A percentile compares a stretch with the other conserved stretches of the same genome.
phyloP scores from a whole-genome alignment of 352 stramenopile species.

The Globisporangium cystogenes region DNA sequence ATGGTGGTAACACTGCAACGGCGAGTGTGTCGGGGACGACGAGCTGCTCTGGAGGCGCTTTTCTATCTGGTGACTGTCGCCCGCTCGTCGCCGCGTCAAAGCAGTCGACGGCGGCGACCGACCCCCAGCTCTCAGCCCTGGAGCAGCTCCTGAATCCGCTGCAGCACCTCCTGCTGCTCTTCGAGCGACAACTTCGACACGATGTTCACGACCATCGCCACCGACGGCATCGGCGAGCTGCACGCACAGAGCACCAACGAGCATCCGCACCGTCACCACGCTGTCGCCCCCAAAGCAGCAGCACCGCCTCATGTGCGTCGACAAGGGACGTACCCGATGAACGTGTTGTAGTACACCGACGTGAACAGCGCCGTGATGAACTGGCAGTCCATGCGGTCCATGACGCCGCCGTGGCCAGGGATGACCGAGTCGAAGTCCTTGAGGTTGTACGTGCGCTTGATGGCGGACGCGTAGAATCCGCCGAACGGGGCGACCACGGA shows the following conservation, averaged over 20 bases:
- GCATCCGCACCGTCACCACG: background rate
- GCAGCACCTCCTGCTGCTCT: slow-evolving; percentile 66
- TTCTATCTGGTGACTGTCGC: background rate
- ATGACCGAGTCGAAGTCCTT: slow-evolving; percentile 99
- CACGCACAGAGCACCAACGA: background rate
- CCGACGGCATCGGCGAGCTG: slow-evolving; percentile 56
- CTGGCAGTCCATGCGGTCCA: slow-evolving; percentile 98
- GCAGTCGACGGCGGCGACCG: too few relatives aligned
- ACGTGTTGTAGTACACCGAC: slow-evolving; percentile 97
- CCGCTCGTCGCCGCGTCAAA: background rate
- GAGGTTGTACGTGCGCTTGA: slow-evolving; percentile 98
- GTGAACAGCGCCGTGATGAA: slow-evolving; percentile 94
- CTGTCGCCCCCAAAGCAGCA: too few relatives aligned
- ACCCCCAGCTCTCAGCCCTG: slow-evolving; percentile 16
- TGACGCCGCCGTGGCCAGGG: slow-evolving; percentile 96
- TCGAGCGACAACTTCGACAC: slow-evolving; percentile 53
- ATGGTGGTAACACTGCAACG: background rate
- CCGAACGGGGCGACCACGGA: slow-evolving; percentile 98
- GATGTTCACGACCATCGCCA: slow-evolving; percentile 72
- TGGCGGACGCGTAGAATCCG: slow-evolving; percentile 97
- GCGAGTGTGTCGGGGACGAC: too few relatives aligned
- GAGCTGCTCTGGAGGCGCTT: background rate
- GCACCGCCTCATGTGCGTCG: background rate
- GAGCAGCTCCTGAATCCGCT: slow-evolving; percentile 59
- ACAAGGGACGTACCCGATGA: slow-evolving; percentile 75